Conservation (phyloP, 345 rosid species). For the Eucalyptus decipiens region DNA sequence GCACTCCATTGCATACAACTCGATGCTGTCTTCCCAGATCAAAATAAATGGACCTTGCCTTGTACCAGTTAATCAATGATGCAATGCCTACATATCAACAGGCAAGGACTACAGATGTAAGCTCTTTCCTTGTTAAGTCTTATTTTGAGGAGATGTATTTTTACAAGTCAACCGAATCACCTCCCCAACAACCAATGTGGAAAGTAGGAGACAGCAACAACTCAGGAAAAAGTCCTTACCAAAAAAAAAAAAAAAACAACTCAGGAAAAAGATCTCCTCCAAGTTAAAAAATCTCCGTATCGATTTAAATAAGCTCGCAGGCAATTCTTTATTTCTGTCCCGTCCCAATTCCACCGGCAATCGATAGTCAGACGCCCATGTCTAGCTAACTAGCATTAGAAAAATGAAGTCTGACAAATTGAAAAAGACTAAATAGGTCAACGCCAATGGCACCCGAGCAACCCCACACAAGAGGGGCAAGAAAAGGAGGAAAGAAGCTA, state of each 20-base stretch:
- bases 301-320: not conserved
- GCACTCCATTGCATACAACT: conserved; percentile 25
- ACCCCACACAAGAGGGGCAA: not conserved
- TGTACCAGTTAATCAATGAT: not conserved
- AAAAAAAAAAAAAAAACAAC: not conserved
- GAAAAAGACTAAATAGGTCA: not conserved
- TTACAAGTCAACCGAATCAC: not conserved
- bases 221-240: not conserved
- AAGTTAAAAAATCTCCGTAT: not conserved
- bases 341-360: not conserved
- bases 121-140: not conserved
- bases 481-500: not conserved
- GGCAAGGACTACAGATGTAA: not conserved
- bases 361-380: not conserved
- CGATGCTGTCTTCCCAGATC: not conserved
- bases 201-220: not conserved
- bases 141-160: not conserved
- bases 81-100: not conserved
- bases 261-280: not conserved
- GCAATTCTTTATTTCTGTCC: not conserved
- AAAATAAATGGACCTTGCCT: not conserved
- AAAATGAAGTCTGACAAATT: not conserved
- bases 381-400: not conserved
- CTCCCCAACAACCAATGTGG: not conserved
- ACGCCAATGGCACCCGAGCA: not conserved